phyloP scores from a whole-genome alignment of 176 grass and related monocot species.

The Bothriochloa decipiens region DNA sequence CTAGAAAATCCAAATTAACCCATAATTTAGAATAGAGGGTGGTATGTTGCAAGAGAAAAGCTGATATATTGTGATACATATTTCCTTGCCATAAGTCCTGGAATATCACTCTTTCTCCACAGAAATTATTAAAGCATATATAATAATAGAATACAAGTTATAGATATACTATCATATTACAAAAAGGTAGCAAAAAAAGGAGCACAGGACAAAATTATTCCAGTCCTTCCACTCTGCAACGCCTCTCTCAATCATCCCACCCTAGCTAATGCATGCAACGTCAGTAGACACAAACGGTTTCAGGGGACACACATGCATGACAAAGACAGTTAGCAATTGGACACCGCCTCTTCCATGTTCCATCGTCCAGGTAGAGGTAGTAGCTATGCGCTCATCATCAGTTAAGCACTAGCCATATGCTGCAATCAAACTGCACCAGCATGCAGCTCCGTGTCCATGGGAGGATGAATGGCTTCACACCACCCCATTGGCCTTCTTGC shows the following conservation, averaged over 20 bases:
- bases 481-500: conserved; percentile 49
- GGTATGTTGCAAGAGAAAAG: neutral
- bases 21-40: no score
- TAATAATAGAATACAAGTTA: conserved; percentile 21
- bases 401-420: neutral
- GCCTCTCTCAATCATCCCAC: conserved; percentile 36
- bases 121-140: conserved; percentile 10
- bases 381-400: neutral
- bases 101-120: conserved; percentile 42
- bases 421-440: conserved; percentile 46
- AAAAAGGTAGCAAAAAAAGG: conserved; percentile 42
- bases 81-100: neutral
- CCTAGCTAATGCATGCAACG: conserved; percentile 34
- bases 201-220: conserved; percentile 64
- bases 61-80: neutral
- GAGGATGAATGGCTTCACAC: conserved; percentile 41
- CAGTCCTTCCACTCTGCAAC: conserved; percentile 33
- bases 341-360: neutral
- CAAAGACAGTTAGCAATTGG: conserved; percentile 45
- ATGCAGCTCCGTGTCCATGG: conserved; percentile 47
- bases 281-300: conserved; percentile 44
- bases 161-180: neutral
- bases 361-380: neutral
- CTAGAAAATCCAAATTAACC: no score
- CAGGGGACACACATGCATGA: neutral